A percentile compares a stretch with the other conserved stretches of the same genome.
phyloP scores from a whole-genome alignment of 1,284 basidiomycete species.

The Heterobasidion occidentale region DNA sequence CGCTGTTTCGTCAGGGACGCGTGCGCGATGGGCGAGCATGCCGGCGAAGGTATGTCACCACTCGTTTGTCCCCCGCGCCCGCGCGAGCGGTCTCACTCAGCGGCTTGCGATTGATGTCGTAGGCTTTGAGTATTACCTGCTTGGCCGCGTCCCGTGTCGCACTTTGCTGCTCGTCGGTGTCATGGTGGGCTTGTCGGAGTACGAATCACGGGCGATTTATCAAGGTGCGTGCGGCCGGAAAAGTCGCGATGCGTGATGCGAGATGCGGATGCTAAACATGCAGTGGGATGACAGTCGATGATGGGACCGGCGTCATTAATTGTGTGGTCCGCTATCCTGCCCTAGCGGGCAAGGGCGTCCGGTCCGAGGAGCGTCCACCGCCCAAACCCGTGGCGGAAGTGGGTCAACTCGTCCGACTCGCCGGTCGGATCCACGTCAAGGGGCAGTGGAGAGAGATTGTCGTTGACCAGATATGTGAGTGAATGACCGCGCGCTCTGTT shows the following conservation, averaged over 20 bases:
- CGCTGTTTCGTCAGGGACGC: conserved; percentile 58
- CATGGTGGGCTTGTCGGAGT: conserved; percentile 51
- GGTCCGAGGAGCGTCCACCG: background rate
- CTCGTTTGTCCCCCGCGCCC: background rate
- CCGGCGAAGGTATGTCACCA: conserved; percentile 25
- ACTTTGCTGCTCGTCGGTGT: conserved; percentile 52
- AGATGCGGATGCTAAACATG: background rate
- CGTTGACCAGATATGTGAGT: conserved; percentile 8
- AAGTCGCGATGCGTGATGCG: conserved; percentile 10
- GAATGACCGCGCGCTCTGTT: background rate
- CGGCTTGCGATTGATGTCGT: background rate
- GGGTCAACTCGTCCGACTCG: conserved; percentile 7
- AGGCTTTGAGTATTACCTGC: conserved; percentile 53
- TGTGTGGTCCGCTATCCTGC: conserved; percentile 38
- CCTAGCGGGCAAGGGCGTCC: conserved; percentile 16
- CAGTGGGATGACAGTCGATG: conserved; percentile 44
- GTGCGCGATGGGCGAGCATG: conserved; percentile 39
- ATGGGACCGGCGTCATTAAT: conserved; percentile 63
- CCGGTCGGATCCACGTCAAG: conserved; percentile 7
- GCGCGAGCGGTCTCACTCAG: background rate
- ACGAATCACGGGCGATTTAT: conserved; percentile 54
- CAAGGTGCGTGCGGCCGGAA: conserved; percentile 26
- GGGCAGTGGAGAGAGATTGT: conserved; percentile 4
- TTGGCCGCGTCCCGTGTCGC: conserved; percentile 64
- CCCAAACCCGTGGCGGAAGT: conserved; percentile 4